Base-by-base conservation (phyloP, 2,329 filamentous ascomycete genomes). In the Fusarium sp. region DNA sequence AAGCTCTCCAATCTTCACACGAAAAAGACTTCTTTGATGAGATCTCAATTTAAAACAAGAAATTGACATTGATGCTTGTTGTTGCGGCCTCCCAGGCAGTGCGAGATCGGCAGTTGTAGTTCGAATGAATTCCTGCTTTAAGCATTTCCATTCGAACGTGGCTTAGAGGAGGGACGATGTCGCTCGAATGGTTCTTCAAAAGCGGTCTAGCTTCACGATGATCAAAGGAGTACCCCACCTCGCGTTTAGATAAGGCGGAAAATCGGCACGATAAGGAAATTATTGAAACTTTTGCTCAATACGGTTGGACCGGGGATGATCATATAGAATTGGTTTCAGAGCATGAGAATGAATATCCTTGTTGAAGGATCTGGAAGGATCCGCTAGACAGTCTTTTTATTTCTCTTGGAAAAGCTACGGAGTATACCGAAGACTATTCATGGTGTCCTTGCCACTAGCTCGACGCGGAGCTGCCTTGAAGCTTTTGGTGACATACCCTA, bases 171-270 rank as follows among this genome's bases (percentile, higher is more conserved):
- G 44, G 50, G 61, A 65, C 50, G 42, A 58, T 39, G 15, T 22
- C 18, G 17, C 38, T 67, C 63, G 62, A 67, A 67, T 38, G 25
- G 54, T 6, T 17, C 20, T 38, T 57, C 38, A 6, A 9, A 67
- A 25, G 18, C 4, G 20, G 64, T 53, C 36, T 41, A 41, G n/a
- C 39, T 4, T 13, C 14, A 12, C 6, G 25, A 7, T 44, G 36
- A 47, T 59, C 41, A 27, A 33, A 25, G 17, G 12, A n/a, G 0
- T 2, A 1, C 22, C 33, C 64, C 36, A 47, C 17, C 31, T 8
- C 4, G 41, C 64, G 62, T 27, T 47, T 53, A 62, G 64, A 67
- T 67, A 67, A 62, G 13, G 13, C 56, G 49, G 49, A 17, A 53
- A 53, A 39, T 41, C 49, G 46, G 46, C 27, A 57, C 22, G 27